Conservation (phyloP, 2,329 filamentous ascomycete genomes). For the Pseudogymnoascus sp. region DNA sequence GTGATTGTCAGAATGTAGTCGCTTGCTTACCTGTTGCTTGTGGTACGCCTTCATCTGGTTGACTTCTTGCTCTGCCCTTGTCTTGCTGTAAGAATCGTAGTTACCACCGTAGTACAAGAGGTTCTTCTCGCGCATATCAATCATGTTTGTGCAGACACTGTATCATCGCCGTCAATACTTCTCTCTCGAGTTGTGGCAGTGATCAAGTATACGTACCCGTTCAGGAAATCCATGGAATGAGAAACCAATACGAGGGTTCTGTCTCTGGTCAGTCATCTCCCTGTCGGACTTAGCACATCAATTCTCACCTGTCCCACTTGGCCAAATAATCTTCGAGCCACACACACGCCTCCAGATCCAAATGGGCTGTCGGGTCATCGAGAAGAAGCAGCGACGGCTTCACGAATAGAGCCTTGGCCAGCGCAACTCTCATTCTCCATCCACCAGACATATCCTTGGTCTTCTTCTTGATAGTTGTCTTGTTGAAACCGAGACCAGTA, state of each 20-base stretch:
- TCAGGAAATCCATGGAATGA: conserved; percentile 97
- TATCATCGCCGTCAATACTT: background rate
- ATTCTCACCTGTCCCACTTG: conserved; percentile 67
- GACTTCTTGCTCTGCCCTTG: conserved; percentile 82
- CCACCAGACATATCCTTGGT: conserved; percentile 99
- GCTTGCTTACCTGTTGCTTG: conserved; percentile 64
- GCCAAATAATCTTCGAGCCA: conserved; percentile 99
- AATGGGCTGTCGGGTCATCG: conserved; percentile 96
- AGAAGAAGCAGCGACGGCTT: conserved; percentile 92
- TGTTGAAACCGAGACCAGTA: conserved; percentile 99
- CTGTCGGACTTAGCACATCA: background rate
- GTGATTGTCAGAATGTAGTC: background rate
- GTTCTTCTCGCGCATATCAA: conserved; percentile 87
- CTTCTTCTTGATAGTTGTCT: conserved; percentile 95
- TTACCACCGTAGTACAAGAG: conserved; percentile 99
- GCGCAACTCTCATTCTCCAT: conserved; percentile 98
- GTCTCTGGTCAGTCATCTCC: background rate
- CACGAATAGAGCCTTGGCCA: conserved; percentile 96
- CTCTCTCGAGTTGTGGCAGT: background rate
- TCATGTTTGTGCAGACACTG: conserved; percentile 91
- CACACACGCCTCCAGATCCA: conserved; percentile 98
- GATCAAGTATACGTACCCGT: conserved; percentile 39
- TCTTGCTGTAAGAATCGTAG: conserved; percentile 98
- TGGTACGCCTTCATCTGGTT: conserved; percentile 99
- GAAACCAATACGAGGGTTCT: conserved; percentile 93